Conservation (phyloP, 164 flowering plant genomes). For the Liriodendron chinense region DNA sequence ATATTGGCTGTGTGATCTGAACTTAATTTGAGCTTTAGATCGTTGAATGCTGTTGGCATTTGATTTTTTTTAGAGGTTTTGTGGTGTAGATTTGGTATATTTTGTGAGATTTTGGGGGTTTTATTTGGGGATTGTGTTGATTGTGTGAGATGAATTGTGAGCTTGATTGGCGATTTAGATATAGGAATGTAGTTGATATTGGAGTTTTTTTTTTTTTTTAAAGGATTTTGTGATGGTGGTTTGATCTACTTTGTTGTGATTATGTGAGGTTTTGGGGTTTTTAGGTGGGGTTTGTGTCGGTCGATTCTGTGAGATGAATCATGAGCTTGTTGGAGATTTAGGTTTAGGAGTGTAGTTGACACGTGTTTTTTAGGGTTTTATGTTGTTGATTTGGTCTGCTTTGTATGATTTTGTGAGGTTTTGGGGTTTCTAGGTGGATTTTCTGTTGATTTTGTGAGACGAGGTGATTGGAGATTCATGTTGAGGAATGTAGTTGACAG, state of each 20-base stretch:
- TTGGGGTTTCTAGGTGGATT: neutral
- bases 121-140: too few species aligned
- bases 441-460: neutral
- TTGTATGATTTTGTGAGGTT: neutral
- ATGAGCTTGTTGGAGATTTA: neutral
- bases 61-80: neutral
- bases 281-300: neutral
- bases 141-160: too few species aligned
- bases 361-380: neutral
- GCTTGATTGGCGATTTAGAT: neutral
- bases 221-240: neutral
- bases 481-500: neutral
- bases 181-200: neutral
- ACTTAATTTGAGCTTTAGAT: neutral
- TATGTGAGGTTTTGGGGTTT: neutral
- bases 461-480: neutral
- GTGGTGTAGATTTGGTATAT: neutral
- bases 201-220: too few species aligned
- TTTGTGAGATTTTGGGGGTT: neutral
- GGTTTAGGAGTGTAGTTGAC: neutral
- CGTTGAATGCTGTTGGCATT: conserved; percentile 6
- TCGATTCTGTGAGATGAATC: neutral
- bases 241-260: neutral
- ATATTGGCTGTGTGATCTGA: neutral
- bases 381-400: neutral